Evolutionary conservation across 2,329 filamentous ascomycete species (phyloP), one percentile per base, ranked within the genome.

Genomic region (Zarea fungicola): DNA sequence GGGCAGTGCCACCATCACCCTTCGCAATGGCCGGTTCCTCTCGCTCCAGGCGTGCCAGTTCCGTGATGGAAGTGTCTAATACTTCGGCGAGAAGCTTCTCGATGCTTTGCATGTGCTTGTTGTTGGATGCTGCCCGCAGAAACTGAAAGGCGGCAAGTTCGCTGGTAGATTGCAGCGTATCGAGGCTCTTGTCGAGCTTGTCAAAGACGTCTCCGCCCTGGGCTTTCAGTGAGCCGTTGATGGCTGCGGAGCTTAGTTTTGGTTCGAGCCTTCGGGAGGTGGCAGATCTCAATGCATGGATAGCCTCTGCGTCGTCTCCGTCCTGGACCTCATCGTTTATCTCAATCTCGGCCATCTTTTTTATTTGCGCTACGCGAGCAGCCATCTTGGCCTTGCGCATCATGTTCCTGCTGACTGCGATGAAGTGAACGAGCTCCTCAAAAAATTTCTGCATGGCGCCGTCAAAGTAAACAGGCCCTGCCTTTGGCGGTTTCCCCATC

Each of bases 321-420:
- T 72, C 67, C 2, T 70, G 69, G 6, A 73, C 74, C 14, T 73
- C 71, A 4, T 73, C 74, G 1, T 76, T 72, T 48, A 80, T 73
- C 48, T 84, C 81, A 47, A 81, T 69, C 59, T 82, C 77, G 2
- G 77, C 79, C 52, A 83, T 63, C 37, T 74, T 73, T 59, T 77
- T 80, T 60, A 84, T 84, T 56, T 82, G 76, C 2, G 80, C 84
- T 50, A 89, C 82, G 61, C 84, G 85, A 48, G 84, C 83, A 46
- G 87, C 86, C 85, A 89, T 89, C 68, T 89, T 93, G 45, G 85
- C 89, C 67, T 92, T 95, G 42, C 91, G 84, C 65, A 96, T 84
- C 55, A 88, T 75, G 66, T 95, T 95, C 50, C 91, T 77, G 42
- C 86, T 87, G 1, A 81, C 80, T 5, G 87, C 89, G 29, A 96